Conservation (phyloP, 1,139 yeast genomes). For the Candida sp. region DNA sequence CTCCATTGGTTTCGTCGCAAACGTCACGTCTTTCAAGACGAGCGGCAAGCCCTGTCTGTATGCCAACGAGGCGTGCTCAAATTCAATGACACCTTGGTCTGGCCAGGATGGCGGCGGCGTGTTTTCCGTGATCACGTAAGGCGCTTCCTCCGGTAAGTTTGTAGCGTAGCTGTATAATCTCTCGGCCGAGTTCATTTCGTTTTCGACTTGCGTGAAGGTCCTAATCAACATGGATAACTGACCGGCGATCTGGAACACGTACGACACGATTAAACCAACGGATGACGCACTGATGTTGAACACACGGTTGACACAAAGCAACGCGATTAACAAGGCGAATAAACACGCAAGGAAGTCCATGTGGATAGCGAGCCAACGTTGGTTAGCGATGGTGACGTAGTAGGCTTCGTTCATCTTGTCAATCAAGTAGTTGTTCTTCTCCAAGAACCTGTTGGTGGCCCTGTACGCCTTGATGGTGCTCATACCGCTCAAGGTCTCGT, state of each 20-base stretch:
- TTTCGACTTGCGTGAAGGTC: slow-evolving; percentile 74
- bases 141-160: slow-evolving; percentile 41
- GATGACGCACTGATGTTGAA: slow-evolving; percentile 68
- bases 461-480: slow-evolving; percentile 71
- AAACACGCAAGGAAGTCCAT: slow-evolving; percentile 60
- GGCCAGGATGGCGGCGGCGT: slow-evolving; percentile 59
- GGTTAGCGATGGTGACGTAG: slow-evolving; percentile 68
- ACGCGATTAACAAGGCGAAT: slow-evolving; percentile 51
- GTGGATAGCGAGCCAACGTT: slow-evolving; percentile 82
- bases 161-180: slow-evolving; percentile 74
- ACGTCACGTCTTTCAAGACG: slow-evolving; percentile 61
- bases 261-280: slow-evolving; percentile 73
- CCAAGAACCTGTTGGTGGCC: slow-evolving; percentile 51
- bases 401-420: slow-evolving; percentile 80
- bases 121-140: slow-evolving; percentile 52
- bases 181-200: slow-evolving; percentile 86
- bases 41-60: slow-evolving; percentile 81
- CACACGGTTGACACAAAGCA: slow-evolving; percentile 69
- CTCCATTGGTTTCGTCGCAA: slow-evolving; percentile 55
- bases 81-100: slow-evolving; percentile 53
- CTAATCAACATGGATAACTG: slow-evolving; percentile 54
- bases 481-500: slow-evolving; percentile 78
- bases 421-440: slow-evolving; percentile 52
- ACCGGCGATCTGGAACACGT: slow-evolving; percentile 57
- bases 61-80: slow-evolving; percentile 62